Base-by-base conservation (phyloP, 208 protist genomes). In the Acanthamoeba healyi region DNA sequence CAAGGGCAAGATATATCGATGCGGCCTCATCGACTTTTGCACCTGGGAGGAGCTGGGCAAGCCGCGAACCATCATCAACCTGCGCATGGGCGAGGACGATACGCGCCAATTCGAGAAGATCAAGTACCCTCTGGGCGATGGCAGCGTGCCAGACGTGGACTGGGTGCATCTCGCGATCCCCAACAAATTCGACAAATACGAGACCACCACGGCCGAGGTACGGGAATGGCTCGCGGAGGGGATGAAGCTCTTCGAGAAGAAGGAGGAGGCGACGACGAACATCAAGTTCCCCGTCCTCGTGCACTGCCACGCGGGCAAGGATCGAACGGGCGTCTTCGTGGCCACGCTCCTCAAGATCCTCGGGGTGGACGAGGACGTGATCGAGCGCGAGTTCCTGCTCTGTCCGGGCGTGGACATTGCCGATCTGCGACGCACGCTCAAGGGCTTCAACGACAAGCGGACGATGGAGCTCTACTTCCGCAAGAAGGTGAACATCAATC, bases 141-240 rank as follows among this genome's bases (percentile, higher is more conserved):
- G 42, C 44, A 40, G 29, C 15, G 32, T 58, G 24, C 77, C 77
- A 7, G 12, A 34, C 15, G 77, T 86, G 22, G 34, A 72, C 9
- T 91, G 46, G 46, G 32, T 91, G 5, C 46, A 91, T 6, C 34
- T 65, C 22, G 6, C 54, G 36, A 72, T 91, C 17, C 38, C 84
- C 22, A 91, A 91, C 26, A 91, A 91, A 56, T 34, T 91, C 0
- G 84, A 91, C 22, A 91, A 91, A 32, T 91, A 91, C n/a, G 84
- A 91, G 54, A 29, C 84, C 34, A 91, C 46, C 9, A 46, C 17
- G 3, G 56, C 56, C 38, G 56, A 91, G 36, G 84, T 91, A 6
- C 49, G 84, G 10, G 84, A 91, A 17, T 91, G 84, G 84, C 58
- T 91, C n/a, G 38, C 84, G 0, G 58, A 38, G 1, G 84, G 26